Conservation (phyloP, 768 basidiomycete genomes). For the Dacryopinax primogenitus region DNA sequence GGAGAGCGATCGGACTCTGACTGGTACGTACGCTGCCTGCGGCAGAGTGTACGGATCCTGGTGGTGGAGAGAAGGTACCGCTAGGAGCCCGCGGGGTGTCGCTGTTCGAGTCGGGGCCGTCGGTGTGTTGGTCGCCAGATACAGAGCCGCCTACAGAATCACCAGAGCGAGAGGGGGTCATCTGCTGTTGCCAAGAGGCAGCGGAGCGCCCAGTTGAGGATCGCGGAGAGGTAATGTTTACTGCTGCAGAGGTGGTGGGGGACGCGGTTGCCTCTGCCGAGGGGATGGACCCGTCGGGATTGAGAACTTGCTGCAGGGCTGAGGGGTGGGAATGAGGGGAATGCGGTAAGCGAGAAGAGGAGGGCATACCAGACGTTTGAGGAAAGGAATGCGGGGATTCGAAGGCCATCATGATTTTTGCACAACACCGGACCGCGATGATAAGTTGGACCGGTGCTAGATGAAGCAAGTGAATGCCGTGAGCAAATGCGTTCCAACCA, state of each 20-base stretch:
- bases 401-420: neutral
- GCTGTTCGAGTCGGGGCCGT: slow-evolving; percentile 3
- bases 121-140: neutral
- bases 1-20: slow-evolving; percentile 1
- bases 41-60: neutral
- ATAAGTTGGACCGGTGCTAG: slow-evolving; percentile 1
- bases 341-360: neutral
- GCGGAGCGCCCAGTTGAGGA: neutral
- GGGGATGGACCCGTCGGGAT: neutral
- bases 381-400: slow-evolving; percentile 7
- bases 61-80: neutral
- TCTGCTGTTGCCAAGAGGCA: slow-evolving; percentile 3
- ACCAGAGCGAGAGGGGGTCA: neutral
- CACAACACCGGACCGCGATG: neutral
- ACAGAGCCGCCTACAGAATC: neutral
- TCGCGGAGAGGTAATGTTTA: slow-evolving; percentile 5
- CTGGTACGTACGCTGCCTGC: neutral
- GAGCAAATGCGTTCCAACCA: neutral
- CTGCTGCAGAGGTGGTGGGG: neutral
- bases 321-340: slow-evolving; percentile 1
- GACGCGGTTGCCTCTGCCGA: too few relatives aligned
- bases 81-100: neutral
- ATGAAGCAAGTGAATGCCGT: neutral
- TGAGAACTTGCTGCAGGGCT: neutral
- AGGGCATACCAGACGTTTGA: neutral